Percentiles rank a stretch among this genome's conserved stretches.
phyloP scores from a whole-genome alignment of 2,329 filamentous ascomycete species.

The Triangularia setosa region DNA sequence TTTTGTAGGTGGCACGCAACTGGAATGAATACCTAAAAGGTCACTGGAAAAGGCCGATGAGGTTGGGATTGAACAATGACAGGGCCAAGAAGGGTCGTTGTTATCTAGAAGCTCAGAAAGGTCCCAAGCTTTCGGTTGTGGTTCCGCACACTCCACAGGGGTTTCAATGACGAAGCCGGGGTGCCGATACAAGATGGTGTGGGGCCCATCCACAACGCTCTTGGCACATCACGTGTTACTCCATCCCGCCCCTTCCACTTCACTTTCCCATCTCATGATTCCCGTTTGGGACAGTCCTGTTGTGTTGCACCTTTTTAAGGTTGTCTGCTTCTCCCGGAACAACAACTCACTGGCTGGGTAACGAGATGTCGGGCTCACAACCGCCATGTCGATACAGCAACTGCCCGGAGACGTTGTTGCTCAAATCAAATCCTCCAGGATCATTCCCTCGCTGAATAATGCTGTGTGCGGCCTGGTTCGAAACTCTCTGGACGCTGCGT shows the following conservation, averaged over 20 bases:
- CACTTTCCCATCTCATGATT: not conserved
- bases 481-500: constrained; percentile 80
- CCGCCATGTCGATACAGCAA: constrained; percentile 59
- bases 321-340: not conserved
- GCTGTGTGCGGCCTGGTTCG: constrained; percentile 70
- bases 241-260: not conserved
- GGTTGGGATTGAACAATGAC: not conserved
- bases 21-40: not conserved
- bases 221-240: constrained; percentile 16
- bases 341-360: not conserved
- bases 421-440: constrained; percentile 81
- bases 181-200: not conserved
- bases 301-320: not conserved
- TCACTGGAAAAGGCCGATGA: not conserved
- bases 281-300: not conserved
- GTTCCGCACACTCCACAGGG: constrained; percentile 7
- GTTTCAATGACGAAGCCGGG: constrained; percentile 6
- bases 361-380: constrained; percentile 18
- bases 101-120: constrained; percentile 2
- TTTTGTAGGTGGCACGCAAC: not conserved
- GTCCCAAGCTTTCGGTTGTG: constrained; percentile 15
- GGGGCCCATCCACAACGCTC: constrained; percentile 1
- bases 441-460: constrained; percentile 68
- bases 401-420: constrained; percentile 68
- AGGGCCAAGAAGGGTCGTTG: not conserved